A percentile compares a stretch with the other conserved stretches of the same genome.
Conservation (phyloP, 495 filamentous ascomycete species). For the Chaetomidium leptoderma region DNA sequence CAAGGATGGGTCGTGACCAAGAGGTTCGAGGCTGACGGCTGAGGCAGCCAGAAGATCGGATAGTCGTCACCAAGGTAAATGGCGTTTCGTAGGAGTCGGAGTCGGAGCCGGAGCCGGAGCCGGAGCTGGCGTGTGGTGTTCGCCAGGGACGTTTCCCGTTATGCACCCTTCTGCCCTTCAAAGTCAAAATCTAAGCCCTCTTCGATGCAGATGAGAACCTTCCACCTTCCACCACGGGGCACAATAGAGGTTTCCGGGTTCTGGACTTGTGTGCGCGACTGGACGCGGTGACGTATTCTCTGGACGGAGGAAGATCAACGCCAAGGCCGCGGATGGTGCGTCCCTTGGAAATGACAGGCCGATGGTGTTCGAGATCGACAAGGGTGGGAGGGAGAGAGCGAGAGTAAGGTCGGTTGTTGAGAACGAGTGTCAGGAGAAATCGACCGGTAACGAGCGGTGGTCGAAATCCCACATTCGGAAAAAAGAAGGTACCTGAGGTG, state of each 20-base stretch:
- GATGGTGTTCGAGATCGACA: constrained; percentile 7
- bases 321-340: constrained; percentile 7
- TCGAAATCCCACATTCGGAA: not conserved
- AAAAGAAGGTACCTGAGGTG: not conserved
- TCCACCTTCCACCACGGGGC: not conserved
- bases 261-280: not conserved
- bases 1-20: constrained; percentile 12
- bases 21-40: not conserved
- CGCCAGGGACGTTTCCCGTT: not conserved
- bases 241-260: not conserved
- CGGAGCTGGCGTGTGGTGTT: not conserved
- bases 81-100: too few relatives aligned
- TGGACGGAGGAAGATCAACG: not conserved
- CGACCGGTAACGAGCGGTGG: constrained; percentile 13
- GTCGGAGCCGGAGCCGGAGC: not conserved
- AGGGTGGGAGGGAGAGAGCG: not conserved
- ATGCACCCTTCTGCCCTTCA: not conserved
- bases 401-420: not conserved
- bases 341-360: not conserved
- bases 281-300: constrained; percentile 7
- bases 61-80: not conserved
- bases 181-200: not conserved
- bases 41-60: not conserved
- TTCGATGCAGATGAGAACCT: not conserved
- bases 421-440: constrained; percentile 18